Percentiles rank a stretch among this genome's conserved stretches.
These are phyloP conservation scores for Zopfia rhizophila DNA, from an alignment of 2,329 filamentous ascomycete species.

Conservation along the genomic window DNA sequence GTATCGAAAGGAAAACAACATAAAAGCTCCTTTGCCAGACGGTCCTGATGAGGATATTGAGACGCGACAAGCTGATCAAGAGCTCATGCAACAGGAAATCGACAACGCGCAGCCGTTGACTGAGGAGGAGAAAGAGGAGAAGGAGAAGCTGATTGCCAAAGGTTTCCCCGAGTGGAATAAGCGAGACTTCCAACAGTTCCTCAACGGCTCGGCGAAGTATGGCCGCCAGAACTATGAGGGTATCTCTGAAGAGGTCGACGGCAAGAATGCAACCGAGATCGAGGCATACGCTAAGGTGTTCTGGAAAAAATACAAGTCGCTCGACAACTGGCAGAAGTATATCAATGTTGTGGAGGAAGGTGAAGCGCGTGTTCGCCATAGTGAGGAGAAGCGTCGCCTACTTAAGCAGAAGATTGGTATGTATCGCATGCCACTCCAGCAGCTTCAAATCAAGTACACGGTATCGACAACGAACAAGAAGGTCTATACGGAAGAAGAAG, in stretches of 20 bases:
- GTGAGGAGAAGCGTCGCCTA: constrained; percentile 92
- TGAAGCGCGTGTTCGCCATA: constrained; percentile 87
- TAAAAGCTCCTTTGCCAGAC: constrained; percentile 90
- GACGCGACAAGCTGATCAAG: constrained; percentile 86
- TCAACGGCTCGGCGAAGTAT: constrained; percentile 94
- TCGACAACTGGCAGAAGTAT: constrained; percentile 88
- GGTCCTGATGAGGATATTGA: constrained; percentile 88
- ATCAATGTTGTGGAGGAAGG: constrained; percentile 91
- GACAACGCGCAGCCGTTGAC: constrained; percentile 89
- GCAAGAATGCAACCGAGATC: constrained; percentile 85
- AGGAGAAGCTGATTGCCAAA: constrained; percentile 80
- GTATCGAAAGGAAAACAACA: constrained; percentile 95
- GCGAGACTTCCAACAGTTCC: constrained; percentile 96
- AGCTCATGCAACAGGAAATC: constrained; percentile 89
- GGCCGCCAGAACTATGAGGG: constrained; percentile 85
- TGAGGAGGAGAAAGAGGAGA: constrained; percentile 89
- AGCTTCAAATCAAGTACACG: constrained; percentile 98
- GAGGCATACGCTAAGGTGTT: constrained; percentile 94
- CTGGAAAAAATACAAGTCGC: constrained; percentile 94
- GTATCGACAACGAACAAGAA: constrained; percentile 99
- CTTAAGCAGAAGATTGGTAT: constrained; percentile 94
- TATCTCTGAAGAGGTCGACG: constrained; percentile 90
- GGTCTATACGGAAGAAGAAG: constrained; percentile 98
- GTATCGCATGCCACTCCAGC: constrained; percentile 96
- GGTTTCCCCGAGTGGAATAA: constrained; percentile 97